phyloP scores from a whole-genome alignment of 352 stramenopile species.

The Globisporangium polare region DNA sequence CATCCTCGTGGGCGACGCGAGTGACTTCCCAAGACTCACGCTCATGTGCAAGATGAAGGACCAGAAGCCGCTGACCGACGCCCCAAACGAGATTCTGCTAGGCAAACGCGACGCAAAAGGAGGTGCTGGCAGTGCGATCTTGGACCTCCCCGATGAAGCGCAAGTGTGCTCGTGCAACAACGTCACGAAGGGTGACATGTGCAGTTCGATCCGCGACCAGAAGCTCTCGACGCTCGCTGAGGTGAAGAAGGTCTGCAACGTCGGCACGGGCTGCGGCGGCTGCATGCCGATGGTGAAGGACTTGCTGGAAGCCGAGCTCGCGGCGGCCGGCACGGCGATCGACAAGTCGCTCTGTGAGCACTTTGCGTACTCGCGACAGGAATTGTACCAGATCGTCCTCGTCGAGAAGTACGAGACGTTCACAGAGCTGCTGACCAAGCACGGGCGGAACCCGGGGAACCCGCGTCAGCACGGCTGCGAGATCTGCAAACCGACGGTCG shows the following conservation, averaged over 20 bases:
- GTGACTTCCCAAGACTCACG: conserved; percentile 81
- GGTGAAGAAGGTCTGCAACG: conserved; percentile 86
- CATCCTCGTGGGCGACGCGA: conserved; percentile 91
- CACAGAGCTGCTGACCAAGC: conserved; percentile 77
- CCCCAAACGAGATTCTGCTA: conserved; percentile 55
- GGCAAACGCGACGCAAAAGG: conserved; percentile 30
- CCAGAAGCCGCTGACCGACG: conserved; percentile 44
- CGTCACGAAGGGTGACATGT: conserved; percentile 84
- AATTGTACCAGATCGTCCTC: conserved; percentile 87
- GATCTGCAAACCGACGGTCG: conserved; percentile 91
- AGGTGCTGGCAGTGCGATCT: conserved; percentile 25
- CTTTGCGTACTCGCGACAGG: conserved; percentile 86
- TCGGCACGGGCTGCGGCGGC: conserved; percentile 86
- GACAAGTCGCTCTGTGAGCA: conserved; percentile 91
- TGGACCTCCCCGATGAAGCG: conserved; percentile 69
- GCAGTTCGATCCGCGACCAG: conserved; percentile 61
- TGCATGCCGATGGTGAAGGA: conserved; percentile 90
- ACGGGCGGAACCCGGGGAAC: conserved; percentile 54
- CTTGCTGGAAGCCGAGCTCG: conserved; percentile 80
- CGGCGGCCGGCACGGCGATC: conserved; percentile 78
- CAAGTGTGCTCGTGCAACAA: conserved; percentile 94
- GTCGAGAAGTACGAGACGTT: conserved; percentile 86
- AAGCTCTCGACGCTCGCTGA: conserved; percentile 66
- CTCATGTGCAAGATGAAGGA: conserved; percentile 54
- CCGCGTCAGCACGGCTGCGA: conserved; percentile 77